phyloP scores from a whole-genome alignment of 139 green algal genomes.

The Tetradesmus lagerheimii region DNA sequence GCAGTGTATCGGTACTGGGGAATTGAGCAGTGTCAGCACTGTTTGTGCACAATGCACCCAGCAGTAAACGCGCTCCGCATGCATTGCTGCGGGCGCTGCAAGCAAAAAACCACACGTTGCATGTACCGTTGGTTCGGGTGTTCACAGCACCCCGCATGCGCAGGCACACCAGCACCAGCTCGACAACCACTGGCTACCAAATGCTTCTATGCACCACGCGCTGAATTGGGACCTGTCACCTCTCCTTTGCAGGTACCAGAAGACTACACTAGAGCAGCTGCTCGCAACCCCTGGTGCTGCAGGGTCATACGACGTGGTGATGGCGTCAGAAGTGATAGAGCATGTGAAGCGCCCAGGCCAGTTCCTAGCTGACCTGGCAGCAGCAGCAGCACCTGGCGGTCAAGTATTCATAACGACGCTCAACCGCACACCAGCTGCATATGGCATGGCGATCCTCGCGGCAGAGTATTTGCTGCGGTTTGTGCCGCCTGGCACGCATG shows the following conservation, averaged over 20 bases:
- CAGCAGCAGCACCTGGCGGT: conserved; percentile 53
- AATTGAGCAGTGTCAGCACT: not conserved
- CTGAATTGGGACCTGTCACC: not conserved
- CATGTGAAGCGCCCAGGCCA: conserved; percentile 62
- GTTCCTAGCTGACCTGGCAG: conserved; percentile 65
- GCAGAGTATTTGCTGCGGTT: conserved; percentile 86
- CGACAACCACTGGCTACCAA: not conserved
- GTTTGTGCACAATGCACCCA: not conserved
- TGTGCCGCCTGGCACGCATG: conserved; percentile 85
- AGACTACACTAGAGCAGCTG: conserved; percentile 66
- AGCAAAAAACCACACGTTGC: not conserved
- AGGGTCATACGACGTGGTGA: conserved; percentile 69
- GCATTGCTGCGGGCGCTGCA: not conserved
- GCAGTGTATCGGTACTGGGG: not conserved
- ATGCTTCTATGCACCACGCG: too few species aligned
- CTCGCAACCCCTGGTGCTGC: not conserved
- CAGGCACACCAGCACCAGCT: not conserved
- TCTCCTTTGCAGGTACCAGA: conserved; percentile 55
- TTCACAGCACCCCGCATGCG: not conserved
- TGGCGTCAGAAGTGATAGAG: conserved; percentile 71
- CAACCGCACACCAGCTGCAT: conserved; percentile 87
- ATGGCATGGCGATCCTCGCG: conserved; percentile 83
- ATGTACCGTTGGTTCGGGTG: not conserved
- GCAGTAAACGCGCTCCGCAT: not conserved
- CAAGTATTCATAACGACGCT: conserved; percentile 88